Percentiles rank a stretch among this genome's conserved stretches.
Evolutionary conservation across 768 basidiomycete species (phyloP).

Genomic region (Auriscalpium vulgare): DNA sequence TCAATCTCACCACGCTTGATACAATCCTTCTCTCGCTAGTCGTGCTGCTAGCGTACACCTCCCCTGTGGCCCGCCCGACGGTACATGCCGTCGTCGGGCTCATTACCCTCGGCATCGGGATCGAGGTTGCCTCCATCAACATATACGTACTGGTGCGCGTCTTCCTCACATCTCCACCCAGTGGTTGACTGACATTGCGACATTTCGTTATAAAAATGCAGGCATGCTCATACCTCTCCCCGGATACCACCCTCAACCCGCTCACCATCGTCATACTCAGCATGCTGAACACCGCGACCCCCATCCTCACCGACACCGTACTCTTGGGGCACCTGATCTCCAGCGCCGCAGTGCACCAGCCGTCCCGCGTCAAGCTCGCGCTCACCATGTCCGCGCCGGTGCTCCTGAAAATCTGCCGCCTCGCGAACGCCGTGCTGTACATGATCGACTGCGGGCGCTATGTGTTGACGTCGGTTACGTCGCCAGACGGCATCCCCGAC

Average conservation of each 20-base stretch:
- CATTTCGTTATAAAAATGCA: neutral
- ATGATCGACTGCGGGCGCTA: neutral
- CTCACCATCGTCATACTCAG: constrained; percentile 3
- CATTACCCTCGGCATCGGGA: constrained; percentile 3
- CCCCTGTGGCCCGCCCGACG: constrained; percentile 1
- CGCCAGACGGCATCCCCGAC: constrained; percentile 5
- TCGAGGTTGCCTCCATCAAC: constrained; percentile 7
- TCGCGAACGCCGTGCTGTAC: constrained; percentile 7
- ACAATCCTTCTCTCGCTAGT: constrained; percentile 6
- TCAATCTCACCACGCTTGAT: constrained; percentile 10
- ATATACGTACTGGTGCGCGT: constrained; percentile 7
- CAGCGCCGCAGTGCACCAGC: constrained; percentile 1
- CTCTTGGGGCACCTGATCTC: constrained; percentile 6
- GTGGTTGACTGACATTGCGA: no score
- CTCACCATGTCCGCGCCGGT: constrained; percentile 6
- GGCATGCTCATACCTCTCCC: constrained; percentile 7
- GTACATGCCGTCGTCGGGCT: neutral
- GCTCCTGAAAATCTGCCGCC: constrained; percentile 7
- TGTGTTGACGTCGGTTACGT: neutral
- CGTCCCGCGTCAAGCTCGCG: neutral
- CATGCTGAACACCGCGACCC: constrained; percentile 7
- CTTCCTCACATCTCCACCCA: neutral
- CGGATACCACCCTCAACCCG: constrained; percentile 3
- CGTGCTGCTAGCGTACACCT: constrained; percentile 2
- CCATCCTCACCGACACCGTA: constrained; percentile 5